Evolutionary conservation across 805 yeast species (phyloP).

Genomic region (Kuraishia borneana): DNA sequence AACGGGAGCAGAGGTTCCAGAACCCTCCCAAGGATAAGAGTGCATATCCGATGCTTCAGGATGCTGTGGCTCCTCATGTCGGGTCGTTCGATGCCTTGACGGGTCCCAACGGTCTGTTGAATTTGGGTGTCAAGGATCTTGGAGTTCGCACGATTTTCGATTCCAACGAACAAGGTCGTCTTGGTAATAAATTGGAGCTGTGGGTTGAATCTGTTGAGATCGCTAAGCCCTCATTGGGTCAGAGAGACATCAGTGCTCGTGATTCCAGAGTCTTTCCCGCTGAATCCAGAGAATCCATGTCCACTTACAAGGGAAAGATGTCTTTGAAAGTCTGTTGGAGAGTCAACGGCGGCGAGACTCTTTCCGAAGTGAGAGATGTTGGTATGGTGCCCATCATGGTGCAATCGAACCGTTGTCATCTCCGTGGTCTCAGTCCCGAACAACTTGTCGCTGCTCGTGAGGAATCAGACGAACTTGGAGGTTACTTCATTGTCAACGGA

Average conservation of each 20-base stretch:
- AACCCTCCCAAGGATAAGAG: constrained; percentile 85
- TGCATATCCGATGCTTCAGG: constrained; percentile 70
- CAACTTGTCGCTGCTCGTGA: constrained; percentile 72
- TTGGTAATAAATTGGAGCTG: constrained; percentile 78
- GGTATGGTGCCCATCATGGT: constrained; percentile 92
- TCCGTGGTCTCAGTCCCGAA: constrained; percentile 72
- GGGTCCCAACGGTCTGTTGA: constrained; percentile 71
- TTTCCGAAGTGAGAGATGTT: constrained; percentile 74
- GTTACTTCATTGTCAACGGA: constrained; percentile 93
- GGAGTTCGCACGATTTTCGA: constrained; percentile 83
- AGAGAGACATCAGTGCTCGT: constrained; percentile 59
- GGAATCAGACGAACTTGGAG: constrained; percentile 94
- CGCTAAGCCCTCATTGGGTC: constrained; percentile 70
- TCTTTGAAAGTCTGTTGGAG: constrained; percentile 74
- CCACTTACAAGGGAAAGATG: constrained; percentile 70
- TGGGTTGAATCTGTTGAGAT: constrained; percentile 86
- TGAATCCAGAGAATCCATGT: constrained; percentile 84
- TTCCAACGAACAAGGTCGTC: constrained; percentile 50
- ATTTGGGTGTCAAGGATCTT: constrained; percentile 78
- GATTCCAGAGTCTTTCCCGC: constrained; percentile 76
- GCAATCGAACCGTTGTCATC: constrained; percentile 82
- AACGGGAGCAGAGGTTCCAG: constrained; percentile 74
- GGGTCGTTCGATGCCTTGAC: constrained; percentile 95
- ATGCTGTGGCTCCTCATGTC: constrained; percentile 90
- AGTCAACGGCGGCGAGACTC: constrained; percentile 80